phyloP scores from a whole-genome alignment of 345 rosid genomes.

The Aquilaria yunnanensis region DNA sequence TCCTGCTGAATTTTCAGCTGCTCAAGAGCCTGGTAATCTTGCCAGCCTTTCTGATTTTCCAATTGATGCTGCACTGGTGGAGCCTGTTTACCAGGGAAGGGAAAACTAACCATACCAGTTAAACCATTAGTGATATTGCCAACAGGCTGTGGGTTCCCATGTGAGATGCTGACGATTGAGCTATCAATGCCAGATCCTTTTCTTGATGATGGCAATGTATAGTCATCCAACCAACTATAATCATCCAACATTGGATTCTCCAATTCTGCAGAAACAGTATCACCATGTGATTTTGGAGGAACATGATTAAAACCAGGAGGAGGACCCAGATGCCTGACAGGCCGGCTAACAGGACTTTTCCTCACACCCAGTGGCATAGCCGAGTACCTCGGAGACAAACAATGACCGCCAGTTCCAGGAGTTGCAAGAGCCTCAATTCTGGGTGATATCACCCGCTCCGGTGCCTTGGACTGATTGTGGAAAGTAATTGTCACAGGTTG shows the following conservation, averaged over 20 bases:
- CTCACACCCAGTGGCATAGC: conserved; percentile 30
- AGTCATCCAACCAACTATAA: conserved; percentile 98
- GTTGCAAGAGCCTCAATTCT: conserved; percentile 36
- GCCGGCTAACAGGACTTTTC: conserved; percentile 78
- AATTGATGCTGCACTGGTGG: conserved; percentile 39
- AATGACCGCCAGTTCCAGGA: conserved; percentile 38
- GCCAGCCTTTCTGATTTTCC: conserved; percentile 53
- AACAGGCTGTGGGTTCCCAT: conserved; percentile 37
- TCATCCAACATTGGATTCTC: conserved; percentile 54
- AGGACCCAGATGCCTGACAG: conserved; percentile 80
- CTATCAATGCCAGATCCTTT: conserved; percentile 36
- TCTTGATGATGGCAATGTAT: conserved; percentile 52
- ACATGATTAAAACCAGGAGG: conserved; percentile 86
- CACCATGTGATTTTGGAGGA: conserved; percentile 50
- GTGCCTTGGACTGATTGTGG: conserved; percentile 35
- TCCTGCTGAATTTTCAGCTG: conserved; percentile 39
- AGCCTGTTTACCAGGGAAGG: conserved; percentile 81
- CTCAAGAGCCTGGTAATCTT: conserved; percentile 39
- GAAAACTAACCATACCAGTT: conserved; percentile 56
- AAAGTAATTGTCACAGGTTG: conserved; percentile 34
- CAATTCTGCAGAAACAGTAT: conserved; percentile 33
- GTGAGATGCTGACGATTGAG: conserved; percentile 34
- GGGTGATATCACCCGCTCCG: conserved; percentile 41
- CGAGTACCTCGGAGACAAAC: conserved; percentile 31
- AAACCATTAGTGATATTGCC: conserved; percentile 43